Conservation (phyloP, 73 alveolate species). For the Paramecium biaurelia region DNA sequence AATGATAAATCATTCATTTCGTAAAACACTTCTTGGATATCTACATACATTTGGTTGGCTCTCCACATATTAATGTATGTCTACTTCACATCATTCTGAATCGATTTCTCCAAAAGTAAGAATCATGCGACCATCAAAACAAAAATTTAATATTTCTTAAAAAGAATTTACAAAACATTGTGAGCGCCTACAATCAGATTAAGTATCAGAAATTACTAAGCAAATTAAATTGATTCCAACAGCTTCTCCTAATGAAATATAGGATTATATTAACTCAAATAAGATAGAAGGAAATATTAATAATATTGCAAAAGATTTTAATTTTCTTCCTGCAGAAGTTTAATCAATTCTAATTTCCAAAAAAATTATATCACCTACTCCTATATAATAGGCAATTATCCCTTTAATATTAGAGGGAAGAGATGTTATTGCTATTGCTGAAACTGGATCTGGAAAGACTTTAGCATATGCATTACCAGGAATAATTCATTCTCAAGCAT, state of each 20-base stretch:
- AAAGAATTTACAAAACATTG: background rate
- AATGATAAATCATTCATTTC: background rate
- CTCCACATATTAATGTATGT: background rate
- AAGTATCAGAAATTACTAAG: background rate
- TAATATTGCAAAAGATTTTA: background rate
- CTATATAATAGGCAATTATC: constrained; percentile 20
- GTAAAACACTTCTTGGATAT: background rate
- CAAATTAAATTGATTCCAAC: background rate
- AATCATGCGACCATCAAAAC: background rate
- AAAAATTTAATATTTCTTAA: background rate
- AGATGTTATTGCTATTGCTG: constrained; percentile 85
- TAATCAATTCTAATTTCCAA: background rate
- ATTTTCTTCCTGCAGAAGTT: background rate
- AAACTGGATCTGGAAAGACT: constrained; percentile 97
- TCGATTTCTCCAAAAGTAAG: background rate
- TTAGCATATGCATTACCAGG: constrained; percentile 89
- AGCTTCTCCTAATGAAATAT: background rate
- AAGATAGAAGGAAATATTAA: background rate
- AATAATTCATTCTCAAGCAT: constrained; percentile 69
- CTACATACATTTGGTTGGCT: background rate
- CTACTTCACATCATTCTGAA: background rate
- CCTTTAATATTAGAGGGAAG: constrained; percentile 70
- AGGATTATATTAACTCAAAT: background rate
- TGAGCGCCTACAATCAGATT: background rate
- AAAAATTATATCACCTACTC: constrained; percentile 67